Evolutionary conservation across 2,329 filamentous ascomycete species (phyloP).

Genomic region (Colletotrichum sp.): DNA sequence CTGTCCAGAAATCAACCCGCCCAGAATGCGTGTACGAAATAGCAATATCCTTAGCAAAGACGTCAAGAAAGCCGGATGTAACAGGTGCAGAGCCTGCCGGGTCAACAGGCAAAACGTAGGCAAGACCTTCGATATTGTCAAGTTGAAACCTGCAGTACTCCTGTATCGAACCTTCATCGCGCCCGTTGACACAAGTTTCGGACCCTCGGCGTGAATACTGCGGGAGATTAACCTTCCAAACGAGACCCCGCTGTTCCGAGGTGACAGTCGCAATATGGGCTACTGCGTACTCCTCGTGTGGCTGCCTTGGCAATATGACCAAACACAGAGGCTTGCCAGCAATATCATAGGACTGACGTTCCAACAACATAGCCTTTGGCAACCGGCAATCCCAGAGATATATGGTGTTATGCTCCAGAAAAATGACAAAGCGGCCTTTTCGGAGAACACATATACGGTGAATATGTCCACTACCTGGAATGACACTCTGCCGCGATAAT

Average conservation of each 20-base stretch:
- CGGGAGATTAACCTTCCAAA: slow-evolving; percentile 78
- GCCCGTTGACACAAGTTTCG: slow-evolving; percentile 33
- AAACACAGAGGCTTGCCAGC: slow-evolving; percentile 80
- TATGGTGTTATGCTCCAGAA: slow-evolving; percentile 73
- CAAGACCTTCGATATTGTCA: slow-evolving; percentile 60
- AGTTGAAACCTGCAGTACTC: slow-evolving; percentile 78
- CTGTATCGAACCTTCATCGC: slow-evolving; percentile 48
- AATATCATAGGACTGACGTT: slow-evolving; percentile 61
- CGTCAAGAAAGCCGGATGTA: slow-evolving; percentile 80
- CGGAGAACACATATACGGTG: slow-evolving; percentile 80
- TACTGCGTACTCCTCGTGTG: slow-evolving; percentile 59
- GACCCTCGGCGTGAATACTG: slow-evolving; percentile 36
- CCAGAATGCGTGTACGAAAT: slow-evolving; percentile 83
- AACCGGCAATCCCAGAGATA: slow-evolving; percentile 81
- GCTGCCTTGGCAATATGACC: slow-evolving; percentile 71
- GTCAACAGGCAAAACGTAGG: slow-evolving; percentile 81
- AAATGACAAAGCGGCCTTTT: slow-evolving; percentile 81
- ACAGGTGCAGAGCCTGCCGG: slow-evolving; percentile 77
- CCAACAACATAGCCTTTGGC: slow-evolving; percentile 62
- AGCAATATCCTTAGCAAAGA: slow-evolving; percentile 85
- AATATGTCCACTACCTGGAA: slow-evolving; percentile 73
- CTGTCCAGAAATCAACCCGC: slow-evolving; percentile 84
- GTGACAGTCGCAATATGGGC: slow-evolving; percentile 84
- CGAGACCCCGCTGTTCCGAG: slow-evolving; percentile 77
- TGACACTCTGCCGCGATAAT: slow-evolving; percentile 70